phyloP scores from a whole-genome alignment of 2,329 filamentous ascomycete genomes.

The Hymenoscyphus scutula region DNA sequence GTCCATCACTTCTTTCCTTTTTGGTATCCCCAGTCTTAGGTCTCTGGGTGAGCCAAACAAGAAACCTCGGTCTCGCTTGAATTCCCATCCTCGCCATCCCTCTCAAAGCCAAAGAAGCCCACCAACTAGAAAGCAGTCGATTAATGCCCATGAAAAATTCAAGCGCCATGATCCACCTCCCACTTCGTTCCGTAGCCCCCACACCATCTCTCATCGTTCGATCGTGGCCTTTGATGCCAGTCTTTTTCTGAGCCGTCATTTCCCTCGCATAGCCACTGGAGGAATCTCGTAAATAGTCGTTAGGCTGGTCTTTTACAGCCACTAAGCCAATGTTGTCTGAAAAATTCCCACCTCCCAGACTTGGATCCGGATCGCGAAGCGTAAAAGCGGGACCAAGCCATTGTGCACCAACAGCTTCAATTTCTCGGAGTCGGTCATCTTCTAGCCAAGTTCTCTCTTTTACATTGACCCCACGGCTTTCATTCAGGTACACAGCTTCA shows the following conservation, averaged over 20 bases:
- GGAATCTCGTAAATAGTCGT: constrained; percentile 40
- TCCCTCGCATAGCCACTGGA: constrained; percentile 68
- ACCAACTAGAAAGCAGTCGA: constrained; percentile 55
- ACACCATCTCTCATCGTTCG: constrained; percentile 60
- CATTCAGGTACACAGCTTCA: constrained; percentile 93
- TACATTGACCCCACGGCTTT: constrained; percentile 73
- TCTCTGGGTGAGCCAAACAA: constrained; percentile 42
- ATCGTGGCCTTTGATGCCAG: constrained; percentile 42
- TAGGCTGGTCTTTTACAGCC: constrained; percentile 28
- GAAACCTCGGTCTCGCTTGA: constrained; percentile 60
- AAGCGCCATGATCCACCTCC: constrained; percentile 72
- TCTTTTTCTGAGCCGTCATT: constrained; percentile 60
- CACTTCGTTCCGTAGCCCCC: constrained; percentile 74
- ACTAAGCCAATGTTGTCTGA: constrained; percentile 34
- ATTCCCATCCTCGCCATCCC: constrained; percentile 60
- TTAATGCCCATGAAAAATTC: constrained; percentile 77
- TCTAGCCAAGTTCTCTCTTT: constrained; percentile 86
- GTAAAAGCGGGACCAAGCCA: constrained; percentile 36
- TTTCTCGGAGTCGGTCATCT: constrained; percentile 75
- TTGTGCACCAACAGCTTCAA: constrained; percentile 52
- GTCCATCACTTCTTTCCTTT: constrained; percentile 17
- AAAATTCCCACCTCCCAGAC: constrained; percentile 24
- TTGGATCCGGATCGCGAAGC: constrained; percentile 28
- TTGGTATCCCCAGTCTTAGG: constrained; percentile 26
- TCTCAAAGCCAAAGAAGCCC: constrained; percentile 30